Evolutionary conservation across 2,329 filamentous ascomycete genomes (phyloP).

Genomic region (Arthrobotrys sinensis): DNA sequence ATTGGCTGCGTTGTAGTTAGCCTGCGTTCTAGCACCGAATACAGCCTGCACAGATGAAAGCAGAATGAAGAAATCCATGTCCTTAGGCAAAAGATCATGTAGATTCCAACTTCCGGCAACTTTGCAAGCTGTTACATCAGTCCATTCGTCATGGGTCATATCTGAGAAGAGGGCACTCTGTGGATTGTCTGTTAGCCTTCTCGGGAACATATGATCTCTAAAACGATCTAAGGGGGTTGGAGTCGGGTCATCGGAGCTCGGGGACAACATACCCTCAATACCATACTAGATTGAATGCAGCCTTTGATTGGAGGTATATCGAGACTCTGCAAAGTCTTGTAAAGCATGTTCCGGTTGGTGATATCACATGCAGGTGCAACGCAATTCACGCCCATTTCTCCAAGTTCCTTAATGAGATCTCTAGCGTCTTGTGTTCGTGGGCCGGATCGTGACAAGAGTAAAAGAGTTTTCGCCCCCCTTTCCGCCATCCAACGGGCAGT

Average conservation of each 20-base stretch:
- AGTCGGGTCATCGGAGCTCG: too few species aligned
- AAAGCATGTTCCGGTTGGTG: neutral
- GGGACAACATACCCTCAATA: constrained; percentile 30
- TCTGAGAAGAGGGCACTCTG: constrained; percentile 52
- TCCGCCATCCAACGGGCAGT: constrained; percentile 71
- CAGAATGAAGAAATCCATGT: constrained; percentile 69
- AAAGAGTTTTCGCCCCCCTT: constrained; percentile 73
- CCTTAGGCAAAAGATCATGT: constrained; percentile 68
- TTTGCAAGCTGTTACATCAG: constrained; percentile 70
- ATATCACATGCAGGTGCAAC: constrained; percentile 35
- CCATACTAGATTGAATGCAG: constrained; percentile 44
- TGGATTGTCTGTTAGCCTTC: constrained; percentile 7
- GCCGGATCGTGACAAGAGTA: constrained; percentile 72
- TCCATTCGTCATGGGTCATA: constrained; percentile 64
- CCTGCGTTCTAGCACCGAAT: constrained; percentile 68
- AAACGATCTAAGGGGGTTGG: too few species aligned
- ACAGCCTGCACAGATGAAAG: constrained; percentile 67
- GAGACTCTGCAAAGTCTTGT: constrained; percentile 18
- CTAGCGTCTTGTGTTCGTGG: constrained; percentile 62
- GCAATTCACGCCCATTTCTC: constrained; percentile 26
- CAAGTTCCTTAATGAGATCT: constrained; percentile 10
- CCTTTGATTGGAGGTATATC: constrained; percentile 32
- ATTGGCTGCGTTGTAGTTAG: constrained; percentile 70
- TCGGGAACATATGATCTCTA: too few species aligned
- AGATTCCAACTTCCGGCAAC: constrained; percentile 73